Base-by-base conservation (phyloP, 2,329 filamentous ascomycete species). In the Colletotrichum sp. region DNA sequence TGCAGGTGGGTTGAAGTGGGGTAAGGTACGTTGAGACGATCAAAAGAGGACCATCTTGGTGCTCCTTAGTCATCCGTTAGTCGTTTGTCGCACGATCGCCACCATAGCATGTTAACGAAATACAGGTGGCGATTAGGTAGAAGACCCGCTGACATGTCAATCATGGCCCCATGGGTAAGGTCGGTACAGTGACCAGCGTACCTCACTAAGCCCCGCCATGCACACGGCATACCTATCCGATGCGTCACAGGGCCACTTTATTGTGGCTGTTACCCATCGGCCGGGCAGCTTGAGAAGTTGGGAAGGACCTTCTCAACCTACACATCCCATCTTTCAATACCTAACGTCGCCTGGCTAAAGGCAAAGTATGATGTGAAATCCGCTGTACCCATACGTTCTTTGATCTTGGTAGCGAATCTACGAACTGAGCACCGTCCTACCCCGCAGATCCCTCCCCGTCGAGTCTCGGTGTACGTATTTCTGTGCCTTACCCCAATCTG, bases 181-280 rank as follows among this genome's bases (percentile, higher is more conserved):
- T 48, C 12, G 39, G 39, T 48, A n/a, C 18, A 48, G 39, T 48
- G 39, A 48, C 39, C n/a, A 43, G 16, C 39, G 36, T 43, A 43
- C 39, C 39, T 43, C 18, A n/a, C 39, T 48, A n/a, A 48, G 39
- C 39, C 39, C 39, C 39, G 39, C 39, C 39, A 48, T 48, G 39
- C 39, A 18, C n/a, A 43, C 18, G 10, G 18, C 39, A 43, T n/a
- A 43, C 6, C 22, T n/a, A 52, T 61, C 67, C 13, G 28, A 36
- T 75, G 72, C 68, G 72, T 75, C 72, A 75, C 68, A 71, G 34
- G 72, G 61, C 52, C 68, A 30, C 34, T 27, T 55, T 4, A n/a
- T n/a, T 43, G 18, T 48, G 55, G 39, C 36, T 67, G 58, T 16
- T 39, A 58, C 56, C 66, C 32, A 48, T 67, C 28, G 69, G 30